Conservation (phyloP, 1,284 basidiomycete species). For the Spongiforma sp. region DNA sequence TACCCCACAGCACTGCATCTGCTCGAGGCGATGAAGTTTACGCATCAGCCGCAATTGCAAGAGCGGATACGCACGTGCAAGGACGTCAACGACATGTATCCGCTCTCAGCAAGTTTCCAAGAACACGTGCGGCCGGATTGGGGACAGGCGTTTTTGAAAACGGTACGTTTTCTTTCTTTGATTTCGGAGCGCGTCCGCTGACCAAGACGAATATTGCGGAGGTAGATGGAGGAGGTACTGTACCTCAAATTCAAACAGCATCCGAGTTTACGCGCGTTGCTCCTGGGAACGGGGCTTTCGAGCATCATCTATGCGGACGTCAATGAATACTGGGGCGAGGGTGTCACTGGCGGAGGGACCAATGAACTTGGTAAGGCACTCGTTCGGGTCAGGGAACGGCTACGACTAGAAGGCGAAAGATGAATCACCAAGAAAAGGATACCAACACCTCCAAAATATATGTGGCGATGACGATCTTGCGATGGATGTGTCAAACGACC, state of each 20-base stretch:
- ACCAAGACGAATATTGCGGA: background rate
- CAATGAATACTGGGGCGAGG: slow-evolving; percentile 61
- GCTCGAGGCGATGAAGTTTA: slow-evolving; percentile 70
- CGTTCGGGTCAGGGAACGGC: slow-evolving; percentile 52
- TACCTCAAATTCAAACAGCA: slow-evolving; percentile 69
- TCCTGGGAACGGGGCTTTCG: slow-evolving; percentile 54
- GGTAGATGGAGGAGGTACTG: slow-evolving; percentile 65
- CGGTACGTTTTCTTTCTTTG: slow-evolving; percentile 41
- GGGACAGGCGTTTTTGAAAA: slow-evolving; percentile 52
- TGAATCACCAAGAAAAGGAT: no score
- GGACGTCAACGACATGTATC: slow-evolving; percentile 54
- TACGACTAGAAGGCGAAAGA: slow-evolving; percentile 40
- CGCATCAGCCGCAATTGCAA: slow-evolving; percentile 51
- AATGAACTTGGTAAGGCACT: slow-evolving; percentile 67
- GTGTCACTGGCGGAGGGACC: slow-evolving; percentile 48
- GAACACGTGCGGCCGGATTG: slow-evolving; percentile 55
- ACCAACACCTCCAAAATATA: no score
- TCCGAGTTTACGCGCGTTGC: slow-evolving; percentile 46
- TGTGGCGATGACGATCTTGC: background rate
- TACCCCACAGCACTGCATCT: slow-evolving; percentile 72
- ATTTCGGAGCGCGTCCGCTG: background rate
- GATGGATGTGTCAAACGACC: no score
- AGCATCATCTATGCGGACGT: slow-evolving; percentile 55
- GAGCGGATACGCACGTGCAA: slow-evolving; percentile 53
- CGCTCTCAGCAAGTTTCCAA: slow-evolving; percentile 47